These are phyloP conservation scores for Craspedostauros australis DNA, from an alignment of 108 stramenopile genomes.

Conservation along the genomic window DNA sequence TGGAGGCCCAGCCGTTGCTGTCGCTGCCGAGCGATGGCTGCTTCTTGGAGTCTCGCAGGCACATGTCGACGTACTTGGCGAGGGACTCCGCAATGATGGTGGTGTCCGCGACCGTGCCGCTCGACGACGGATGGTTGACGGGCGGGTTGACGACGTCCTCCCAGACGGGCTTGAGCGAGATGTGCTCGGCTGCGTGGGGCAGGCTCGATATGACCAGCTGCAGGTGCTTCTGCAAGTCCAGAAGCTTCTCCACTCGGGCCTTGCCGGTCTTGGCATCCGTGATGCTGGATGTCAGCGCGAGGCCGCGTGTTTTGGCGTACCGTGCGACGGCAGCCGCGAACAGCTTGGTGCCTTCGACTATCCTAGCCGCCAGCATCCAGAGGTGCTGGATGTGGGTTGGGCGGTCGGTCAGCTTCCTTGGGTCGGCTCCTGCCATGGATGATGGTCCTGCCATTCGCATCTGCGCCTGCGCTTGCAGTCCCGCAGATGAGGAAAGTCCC, in stretches of 20 bases:
- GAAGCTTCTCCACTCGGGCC: conserved; percentile 47
- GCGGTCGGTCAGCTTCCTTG: not conserved
- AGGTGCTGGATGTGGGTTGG: conserved; percentile 24
- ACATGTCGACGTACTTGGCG: conserved; percentile 80
- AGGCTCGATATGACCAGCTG: conserved; percentile 36
- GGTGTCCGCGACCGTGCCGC: conserved; percentile 30
- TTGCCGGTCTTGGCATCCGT: conserved; percentile 11
- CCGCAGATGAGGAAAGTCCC: not conserved
- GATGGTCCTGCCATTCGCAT: not conserved
- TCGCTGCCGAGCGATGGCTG: conserved; percentile 4
- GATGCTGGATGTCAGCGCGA: conserved; percentile 11
- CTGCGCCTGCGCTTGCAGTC: not conserved
- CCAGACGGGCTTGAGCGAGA: conserved; percentile 75
- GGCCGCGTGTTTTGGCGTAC: conserved; percentile 26
- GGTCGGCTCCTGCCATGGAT: not conserved
- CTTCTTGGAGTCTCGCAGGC: conserved; percentile 61
- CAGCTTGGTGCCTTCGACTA: conserved; percentile 25
- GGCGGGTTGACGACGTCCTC: conserved; percentile 74
- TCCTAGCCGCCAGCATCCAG: conserved; percentile 37
- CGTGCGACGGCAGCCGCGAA: conserved; percentile 27
- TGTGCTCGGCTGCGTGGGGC: conserved; percentile 63
- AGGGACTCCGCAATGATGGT: conserved; percentile 77
- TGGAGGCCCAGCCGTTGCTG: conserved; percentile 23
- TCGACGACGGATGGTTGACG: conserved; percentile 2
- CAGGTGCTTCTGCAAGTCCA: conserved; percentile 59